phyloP scores from a whole-genome alignment of 305 asterid genomes.

The Rubia tinctorum region DNA sequence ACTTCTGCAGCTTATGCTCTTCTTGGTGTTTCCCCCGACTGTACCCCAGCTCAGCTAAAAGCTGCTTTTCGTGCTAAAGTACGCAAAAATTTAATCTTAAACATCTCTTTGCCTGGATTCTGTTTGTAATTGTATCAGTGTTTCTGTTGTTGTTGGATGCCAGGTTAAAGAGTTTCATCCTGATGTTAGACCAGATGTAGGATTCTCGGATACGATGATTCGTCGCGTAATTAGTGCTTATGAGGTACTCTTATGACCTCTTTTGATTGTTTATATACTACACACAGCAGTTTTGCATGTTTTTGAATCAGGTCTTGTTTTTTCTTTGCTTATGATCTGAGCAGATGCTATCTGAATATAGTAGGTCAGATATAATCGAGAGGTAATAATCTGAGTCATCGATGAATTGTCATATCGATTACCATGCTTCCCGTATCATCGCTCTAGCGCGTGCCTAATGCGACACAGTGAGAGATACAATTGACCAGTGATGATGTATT shows the following conservation, averaged over 20 bases:
- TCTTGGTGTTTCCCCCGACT: conserved; percentile 61
- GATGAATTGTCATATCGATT: neutral
- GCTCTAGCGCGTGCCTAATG: neutral
- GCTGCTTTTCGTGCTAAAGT: conserved; percentile 84
- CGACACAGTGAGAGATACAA: neutral
- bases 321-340: conserved; percentile 21
- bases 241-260: conserved; percentile 36
- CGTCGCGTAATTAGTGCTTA: conserved; percentile 80
- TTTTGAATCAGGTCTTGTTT: neutral
- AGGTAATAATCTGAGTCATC: conserved; percentile 34
- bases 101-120: neutral
- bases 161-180: conserved; percentile 89
- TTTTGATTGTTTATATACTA: neutral
- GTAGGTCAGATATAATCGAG: conserved; percentile 72
- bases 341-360: conserved; percentile 70
- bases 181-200: conserved; percentile 51
- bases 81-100: neutral
- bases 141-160: neutral
- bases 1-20: conserved; percentile 51
- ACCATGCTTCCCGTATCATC: neutral
- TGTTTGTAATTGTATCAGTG: neutral
- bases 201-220: conserved; percentile 59
- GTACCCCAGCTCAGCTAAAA: conserved; percentile 61
- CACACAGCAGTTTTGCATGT: neutral
- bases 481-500: conserved; percentile 1